Evolutionary conservation across 148 eudicot species (phyloP).

Genomic region (Camellia sinensis): DNA sequence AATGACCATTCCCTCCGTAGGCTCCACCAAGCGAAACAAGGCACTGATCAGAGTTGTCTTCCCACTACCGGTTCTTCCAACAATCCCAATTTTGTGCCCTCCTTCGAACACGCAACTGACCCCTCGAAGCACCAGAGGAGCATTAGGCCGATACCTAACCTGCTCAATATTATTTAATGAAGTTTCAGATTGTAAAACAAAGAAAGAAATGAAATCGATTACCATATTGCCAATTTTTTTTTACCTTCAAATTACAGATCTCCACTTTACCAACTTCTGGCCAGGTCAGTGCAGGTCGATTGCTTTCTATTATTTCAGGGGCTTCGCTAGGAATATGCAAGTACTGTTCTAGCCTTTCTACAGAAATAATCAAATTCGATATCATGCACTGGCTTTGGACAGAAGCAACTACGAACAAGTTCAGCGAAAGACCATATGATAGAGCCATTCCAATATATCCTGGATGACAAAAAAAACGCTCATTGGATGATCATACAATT

Average conservation of each 20-base stretch:
- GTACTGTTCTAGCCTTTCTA: neutral
- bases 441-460: too few relatives aligned
- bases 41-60: neutral
- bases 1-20: neutral
- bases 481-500: too few relatives aligned
- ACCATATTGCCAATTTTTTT: neutral
- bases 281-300: neutral
- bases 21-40: neutral
- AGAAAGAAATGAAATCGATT: too few relatives aligned
- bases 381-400: neutral
- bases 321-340: conserved; percentile 1
- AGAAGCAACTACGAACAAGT: neutral
- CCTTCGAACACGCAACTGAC: neutral
- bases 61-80: neutral
- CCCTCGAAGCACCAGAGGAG: neutral
- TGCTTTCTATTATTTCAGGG: neutral
- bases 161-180: neutral
- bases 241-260: neutral
- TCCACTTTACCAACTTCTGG: neutral
- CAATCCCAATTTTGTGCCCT: neutral
- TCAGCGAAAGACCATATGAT: neutral
- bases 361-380: neutral
- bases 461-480: too few relatives aligned
- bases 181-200: too few relatives aligned
- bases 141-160: neutral